These are phyloP conservation scores for Starmerella powellii DNA, from an alignment of 805 yeast species.

Conservation along the genomic window DNA sequence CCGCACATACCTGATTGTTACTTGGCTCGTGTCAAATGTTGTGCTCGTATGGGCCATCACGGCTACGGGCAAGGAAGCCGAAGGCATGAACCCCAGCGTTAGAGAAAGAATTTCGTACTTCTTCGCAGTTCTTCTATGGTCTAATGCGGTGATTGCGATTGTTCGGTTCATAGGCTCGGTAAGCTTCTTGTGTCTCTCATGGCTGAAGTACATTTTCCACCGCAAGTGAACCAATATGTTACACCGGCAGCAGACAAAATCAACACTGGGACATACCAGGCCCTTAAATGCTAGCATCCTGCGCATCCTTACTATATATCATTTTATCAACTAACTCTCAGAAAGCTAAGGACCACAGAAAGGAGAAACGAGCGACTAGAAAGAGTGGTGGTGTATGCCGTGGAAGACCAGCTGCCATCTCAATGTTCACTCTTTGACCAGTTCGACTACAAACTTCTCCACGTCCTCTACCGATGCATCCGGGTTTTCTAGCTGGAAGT, in stretches of 20 bases:
- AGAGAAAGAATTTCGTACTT: constrained; percentile 29
- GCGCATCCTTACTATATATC: too few species aligned
- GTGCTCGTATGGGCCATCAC: constrained; percentile 32
- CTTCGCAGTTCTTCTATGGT: constrained; percentile 44
- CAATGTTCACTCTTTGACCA: too few species aligned
- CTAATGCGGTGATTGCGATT: constrained; percentile 49
- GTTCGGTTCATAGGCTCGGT: constrained; percentile 46
- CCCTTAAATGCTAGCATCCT: too few species aligned
- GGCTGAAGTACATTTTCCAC: constrained; percentile 12
- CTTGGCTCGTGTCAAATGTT: constrained; percentile 33
- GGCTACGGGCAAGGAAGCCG: constrained; percentile 28
- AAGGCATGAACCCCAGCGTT: constrained; percentile 32
- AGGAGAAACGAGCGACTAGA: too few species aligned
- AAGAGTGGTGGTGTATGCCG: too few species aligned
- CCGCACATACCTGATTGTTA: constrained; percentile 32
- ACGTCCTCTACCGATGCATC: constrained; percentile 42
- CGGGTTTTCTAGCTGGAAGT: constrained; percentile 75
- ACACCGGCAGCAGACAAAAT: too few species aligned
- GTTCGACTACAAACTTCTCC: constrained; percentile 29
- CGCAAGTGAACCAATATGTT: constrained; percentile 8
- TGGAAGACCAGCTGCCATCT: too few species aligned
- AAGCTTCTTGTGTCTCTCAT: constrained; percentile 32
- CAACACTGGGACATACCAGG: too few species aligned
- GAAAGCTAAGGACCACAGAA: too few species aligned
- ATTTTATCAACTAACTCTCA: too few species aligned